Evolutionary conservation across 192 early-diverging fungal genomes (phyloP).

Genomic region (Backusella luteola): DNA sequence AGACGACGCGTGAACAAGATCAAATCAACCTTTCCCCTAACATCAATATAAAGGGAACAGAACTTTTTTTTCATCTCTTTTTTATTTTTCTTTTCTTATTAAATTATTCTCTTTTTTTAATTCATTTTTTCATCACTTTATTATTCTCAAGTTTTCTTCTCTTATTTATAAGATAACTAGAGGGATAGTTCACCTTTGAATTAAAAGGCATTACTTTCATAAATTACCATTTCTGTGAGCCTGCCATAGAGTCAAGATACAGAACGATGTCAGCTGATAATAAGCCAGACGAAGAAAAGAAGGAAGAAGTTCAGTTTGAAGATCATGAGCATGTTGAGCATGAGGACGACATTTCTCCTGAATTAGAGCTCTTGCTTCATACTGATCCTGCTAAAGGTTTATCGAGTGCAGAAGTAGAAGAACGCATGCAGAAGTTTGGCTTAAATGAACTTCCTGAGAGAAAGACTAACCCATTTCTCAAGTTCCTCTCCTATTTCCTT

Average conservation of each 20-base stretch:
- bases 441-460: conserved; percentile 79
- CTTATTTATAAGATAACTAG: conserved; percentile 5
- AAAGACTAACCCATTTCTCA: conserved; percentile 78
- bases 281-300: conserved; percentile 34
- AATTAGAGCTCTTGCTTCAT: conserved; percentile 78
- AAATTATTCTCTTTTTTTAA: background rate
- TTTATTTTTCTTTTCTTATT: conserved; percentile 10
- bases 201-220: background rate
- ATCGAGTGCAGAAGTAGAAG: conserved; percentile 61
- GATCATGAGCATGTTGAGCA: conserved; percentile 72
- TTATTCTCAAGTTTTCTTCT: background rate
- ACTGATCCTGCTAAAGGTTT: conserved; percentile 80
- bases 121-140: background rate
- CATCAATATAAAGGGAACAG: conserved; percentile 4
- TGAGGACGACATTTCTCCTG: conserved; percentile 72
- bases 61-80: background rate
- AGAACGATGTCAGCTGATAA: background rate
- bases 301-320: conserved; percentile 60
- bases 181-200: background rate
- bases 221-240: background rate
- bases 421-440: conserved; percentile 73
- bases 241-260: background rate
- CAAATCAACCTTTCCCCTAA: background rate
- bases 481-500: conserved; percentile 78
- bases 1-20: conserved; percentile 6